Evolutionary conservation across 371 early-diverging fungal species (phyloP), one percentile per base, ranked within the genome.

Genomic region (Apophysomyces ossiformis): DNA sequence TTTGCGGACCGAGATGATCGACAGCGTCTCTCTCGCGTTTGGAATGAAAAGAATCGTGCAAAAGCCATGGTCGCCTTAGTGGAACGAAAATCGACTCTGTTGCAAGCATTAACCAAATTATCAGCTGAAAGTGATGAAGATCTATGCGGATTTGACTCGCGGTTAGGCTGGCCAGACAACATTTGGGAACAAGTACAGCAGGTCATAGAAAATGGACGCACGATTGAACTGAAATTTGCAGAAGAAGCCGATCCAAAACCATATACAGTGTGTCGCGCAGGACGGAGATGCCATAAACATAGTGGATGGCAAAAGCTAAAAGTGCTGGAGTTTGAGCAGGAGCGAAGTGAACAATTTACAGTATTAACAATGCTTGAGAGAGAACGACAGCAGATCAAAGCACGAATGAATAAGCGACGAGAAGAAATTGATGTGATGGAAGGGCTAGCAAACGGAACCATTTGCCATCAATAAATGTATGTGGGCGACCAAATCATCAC

Each of bases 261-360:
- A 7, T 41, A 58, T 67, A 50, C 54, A 21, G 54, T 50, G 21
- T 50, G 54, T 26, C 54, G 54, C 21, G n/a, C 68, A 45, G 47
- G 68, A 9, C 65, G 70, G 7, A 67, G 69, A 7, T 87, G 87
- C 26, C 76, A 67, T 35, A 76, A 75, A 13, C 87, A 87, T 62
- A 21, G 21, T 16, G 77, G 79, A 12, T 85, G 87, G 85, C 82
- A 85, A 46, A 80, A 81, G 41, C 68, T 82, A 16, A 83, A 85
- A 35, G 61, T 67, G 5, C 65, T 77, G 38, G 87, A 87, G 60
- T 67, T 87, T 37, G 87, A 84, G 39, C 84, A 83, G 63, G 87
- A 87, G 59, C 72, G 81, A 18, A 65, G 69, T 1, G 75, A 76
- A 50, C 73, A 77, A 26, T 73, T 79, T 44, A 63, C 61, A 13